These are phyloP conservation scores for Rasamsonia emersonii DNA, from an alignment of 2,329 filamentous ascomycete species.

Conservation along the genomic window DNA sequence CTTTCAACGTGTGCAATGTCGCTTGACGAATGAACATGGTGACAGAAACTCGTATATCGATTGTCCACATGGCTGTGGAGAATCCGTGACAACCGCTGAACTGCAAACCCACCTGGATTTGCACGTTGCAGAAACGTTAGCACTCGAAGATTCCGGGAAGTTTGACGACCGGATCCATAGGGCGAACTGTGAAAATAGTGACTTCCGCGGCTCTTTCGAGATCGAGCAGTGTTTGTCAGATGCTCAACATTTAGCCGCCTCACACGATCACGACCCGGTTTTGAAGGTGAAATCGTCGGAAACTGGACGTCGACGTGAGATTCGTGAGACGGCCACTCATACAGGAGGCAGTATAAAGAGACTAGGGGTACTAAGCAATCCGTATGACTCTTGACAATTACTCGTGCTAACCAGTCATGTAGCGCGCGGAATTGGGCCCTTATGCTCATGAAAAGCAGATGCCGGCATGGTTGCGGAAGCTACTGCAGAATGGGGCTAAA, in stretches of 20 bases:
- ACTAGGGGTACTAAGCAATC: slow-evolving; percentile 19
- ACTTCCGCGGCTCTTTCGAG: too few relatives aligned
- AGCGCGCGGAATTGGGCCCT: slow-evolving; percentile 58
- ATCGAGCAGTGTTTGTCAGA: too few relatives aligned
- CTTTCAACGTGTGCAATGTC: slow-evolving; percentile 1
- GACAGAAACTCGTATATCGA: slow-evolving; percentile 36
- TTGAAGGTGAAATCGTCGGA: slow-evolving; percentile 11
- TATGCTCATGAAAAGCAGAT: slow-evolving; percentile 66
- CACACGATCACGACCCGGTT: slow-evolving; percentile 4
- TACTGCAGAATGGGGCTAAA: slow-evolving; percentile 54
- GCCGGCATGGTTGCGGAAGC: slow-evolving; percentile 58
- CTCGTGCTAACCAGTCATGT: slow-evolving; percentile 12
- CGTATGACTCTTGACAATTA: background rate
- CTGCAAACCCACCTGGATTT: slow-evolving; percentile 53
- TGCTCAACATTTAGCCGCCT: too few relatives aligned
- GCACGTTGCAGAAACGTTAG: slow-evolving; percentile 44
- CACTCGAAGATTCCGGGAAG: slow-evolving; percentile 30
- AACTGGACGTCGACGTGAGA: too few relatives aligned
- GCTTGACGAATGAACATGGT: slow-evolving; percentile 7
- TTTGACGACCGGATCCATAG: too few relatives aligned
- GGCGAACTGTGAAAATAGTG: too few relatives aligned
- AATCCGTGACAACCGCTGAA: slow-evolving; percentile 45
- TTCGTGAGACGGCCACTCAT: too few relatives aligned
- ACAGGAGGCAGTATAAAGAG: slow-evolving; percentile 14
- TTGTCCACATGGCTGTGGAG: slow-evolving; percentile 53